Conservation (phyloP, 192 early-diverging fungal species). For the Coemansia sp. region DNA sequence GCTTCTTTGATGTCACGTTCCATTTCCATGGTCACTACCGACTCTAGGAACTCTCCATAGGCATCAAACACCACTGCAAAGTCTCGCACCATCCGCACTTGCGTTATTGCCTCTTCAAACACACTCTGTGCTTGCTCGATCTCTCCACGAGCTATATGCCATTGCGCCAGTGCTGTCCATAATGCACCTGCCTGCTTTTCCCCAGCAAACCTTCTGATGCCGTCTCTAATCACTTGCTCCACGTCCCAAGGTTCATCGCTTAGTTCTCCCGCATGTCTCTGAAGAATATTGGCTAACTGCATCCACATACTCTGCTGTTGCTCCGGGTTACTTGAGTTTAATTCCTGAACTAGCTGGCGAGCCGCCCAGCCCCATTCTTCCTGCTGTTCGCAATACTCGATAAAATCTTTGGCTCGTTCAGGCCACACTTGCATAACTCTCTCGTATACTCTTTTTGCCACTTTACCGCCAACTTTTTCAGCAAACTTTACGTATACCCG, state of each 20-base stretch:
- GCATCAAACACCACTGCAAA: conserved; percentile 97
- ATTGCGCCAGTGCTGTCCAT: conserved; percentile 82
- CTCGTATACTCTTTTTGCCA: conserved; percentile 73
- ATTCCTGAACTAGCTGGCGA: conserved; percentile 60
- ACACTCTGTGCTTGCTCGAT: conserved; percentile 90
- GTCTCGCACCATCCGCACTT: conserved; percentile 81
- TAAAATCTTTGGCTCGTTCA: conserved; percentile 68
- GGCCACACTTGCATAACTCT: conserved; percentile 87
- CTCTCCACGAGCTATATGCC: conserved; percentile 70
- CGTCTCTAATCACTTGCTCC: conserved; percentile 79
- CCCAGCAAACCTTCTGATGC: conserved; percentile 76
- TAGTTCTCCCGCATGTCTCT: conserved; percentile 57
- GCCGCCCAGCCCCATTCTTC: conserved; percentile 79
- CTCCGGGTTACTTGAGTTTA: conserved; percentile 55
- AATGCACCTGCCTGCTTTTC: conserved; percentile 87
- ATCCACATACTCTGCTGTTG: conserved; percentile 62
- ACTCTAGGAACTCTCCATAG: conserved; percentile 90
- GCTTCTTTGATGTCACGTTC: conserved; percentile 61
- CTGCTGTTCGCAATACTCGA: conserved; percentile 65
- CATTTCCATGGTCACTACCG: conserved; percentile 71
- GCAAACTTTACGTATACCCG: conserved; percentile 80
- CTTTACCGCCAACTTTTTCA: conserved; percentile 72
- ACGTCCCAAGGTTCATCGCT: conserved; percentile 64
- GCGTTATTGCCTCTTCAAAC: conserved; percentile 84
- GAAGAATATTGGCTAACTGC: conserved; percentile 77